Evolutionary conservation across 345 rosid species (phyloP), one percentile per base, ranked within the genome.

Genomic region (Syzygium jambos): DNA sequence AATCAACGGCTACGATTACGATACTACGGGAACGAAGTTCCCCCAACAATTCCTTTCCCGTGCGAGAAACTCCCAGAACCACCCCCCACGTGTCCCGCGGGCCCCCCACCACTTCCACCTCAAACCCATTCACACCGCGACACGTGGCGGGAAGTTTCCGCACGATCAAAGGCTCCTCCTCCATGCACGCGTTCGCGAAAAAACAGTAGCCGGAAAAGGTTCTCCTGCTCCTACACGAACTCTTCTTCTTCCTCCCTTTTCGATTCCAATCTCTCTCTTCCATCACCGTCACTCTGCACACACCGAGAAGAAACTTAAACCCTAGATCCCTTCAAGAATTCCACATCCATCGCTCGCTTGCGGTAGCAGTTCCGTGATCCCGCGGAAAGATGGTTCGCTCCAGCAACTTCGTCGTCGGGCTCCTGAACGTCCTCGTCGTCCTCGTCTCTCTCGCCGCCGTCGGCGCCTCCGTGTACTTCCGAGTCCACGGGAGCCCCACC

Each of bases 391-490:
- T 90, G 93, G 83, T 78, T 84, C 89, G 89, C 30, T 11, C 68
- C 0, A 84, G 88, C 86, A 90, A 86, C 87, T 52, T 46, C 43
- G 55, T 88, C 14, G 55, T 82, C 13, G 89, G 85, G 53, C 52
- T 89, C 53, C 25, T 88, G 38, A 88, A 88, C 88, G 52, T 78
- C 80, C 34, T 85, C 38, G 85, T 87, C 49, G 59, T 88, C 29
- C 30, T 89, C 53, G 8, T 90, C 49, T 88, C 89, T 6, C 51
- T 92, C 27, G 84, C 54, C 29, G 68, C 90, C 87, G 43, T 90
- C 25, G 84, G 84, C 2, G 19, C 52, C 63, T 68, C 89, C 8
- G 9, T 86, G 22, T 88, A 84, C n/a, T n/a, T 89, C 51, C 73
- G 27, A 51, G 14, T 86, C 23, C 89, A 85, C 43, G 46, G 80